Evolutionary conservation across 345 rosid genomes (phyloP), one percentile per base, ranked within the genome.

Genomic region (Cardamine resedifolia): DNA sequence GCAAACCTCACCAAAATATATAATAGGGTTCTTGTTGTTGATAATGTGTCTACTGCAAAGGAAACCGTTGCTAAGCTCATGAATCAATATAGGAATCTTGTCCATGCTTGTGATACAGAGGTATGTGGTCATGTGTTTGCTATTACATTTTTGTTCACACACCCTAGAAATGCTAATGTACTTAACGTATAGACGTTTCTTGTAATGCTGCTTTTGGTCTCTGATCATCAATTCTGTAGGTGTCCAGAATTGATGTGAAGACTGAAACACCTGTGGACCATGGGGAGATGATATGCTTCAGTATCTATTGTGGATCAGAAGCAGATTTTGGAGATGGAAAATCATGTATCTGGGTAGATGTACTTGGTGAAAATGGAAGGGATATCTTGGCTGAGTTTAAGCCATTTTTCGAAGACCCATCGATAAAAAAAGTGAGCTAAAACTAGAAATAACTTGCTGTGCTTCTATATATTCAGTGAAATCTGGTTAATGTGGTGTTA

Each of bases 71-170:
- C 69, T 38, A 83, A 77, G 85, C 96, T 94, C 64, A 85, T 83
- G 23, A 72, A 82, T 66, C 70, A 85, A 44, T 91, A 87, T 75
- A 79, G 73, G 77, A 78, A 87, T 83, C 86, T 77, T 58, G 81
- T 91, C 26, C 96, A 94, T 83, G 98, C 97, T 53, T 94, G 98
- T 51, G 98, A 94, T 83, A 94, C 98, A 20, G 97, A 94, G 95
- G 98, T 91, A 66, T 74, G 80, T 68, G 56, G 28, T 23, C 70
- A 48, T 48, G 41, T 1, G 44, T 48, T 34, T 47, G 34, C 72
- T 47, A 11, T 19, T 57, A 20, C 26, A 52, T 67, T 55, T 36
- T 43, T 48, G 23, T 71, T 41, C 58, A n/a, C 38, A 66, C 36
- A 36, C 47, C 48, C 50, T 18, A 19, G 47, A 66, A 55, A 53